These are phyloP conservation scores for Amanita thiersii DNA, from an alignment of 768 basidiomycete species.

Conservation along the genomic window DNA sequence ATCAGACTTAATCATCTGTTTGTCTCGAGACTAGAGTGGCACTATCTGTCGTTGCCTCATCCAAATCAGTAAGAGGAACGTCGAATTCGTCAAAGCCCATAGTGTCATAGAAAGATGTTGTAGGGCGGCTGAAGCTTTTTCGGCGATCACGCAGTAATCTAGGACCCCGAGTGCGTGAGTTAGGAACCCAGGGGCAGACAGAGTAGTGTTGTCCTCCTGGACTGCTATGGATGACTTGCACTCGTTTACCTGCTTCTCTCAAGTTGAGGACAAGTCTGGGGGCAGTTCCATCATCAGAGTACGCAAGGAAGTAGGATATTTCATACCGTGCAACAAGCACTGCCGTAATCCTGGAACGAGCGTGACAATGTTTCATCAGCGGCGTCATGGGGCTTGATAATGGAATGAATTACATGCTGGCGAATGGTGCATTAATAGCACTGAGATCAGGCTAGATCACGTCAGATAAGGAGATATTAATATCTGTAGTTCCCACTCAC, in stretches of 20 bases:
- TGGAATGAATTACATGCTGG: slow-evolving; percentile 3
- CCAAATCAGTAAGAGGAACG: no score
- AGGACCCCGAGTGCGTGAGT: no score
- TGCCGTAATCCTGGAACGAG: not conserved
- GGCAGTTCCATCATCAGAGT: not conserved
- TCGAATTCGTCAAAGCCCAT: no score
- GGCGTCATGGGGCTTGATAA: not conserved
- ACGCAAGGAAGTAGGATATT: not conserved
- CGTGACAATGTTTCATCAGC: no score
- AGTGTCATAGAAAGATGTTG: no score
- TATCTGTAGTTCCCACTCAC: no score
- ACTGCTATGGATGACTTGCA: not conserved
- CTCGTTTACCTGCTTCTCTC: not conserved
- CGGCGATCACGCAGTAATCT: no score
- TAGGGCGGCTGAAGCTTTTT: no score
- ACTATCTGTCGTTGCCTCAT: no score
- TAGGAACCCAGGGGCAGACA: not conserved
- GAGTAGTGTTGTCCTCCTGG: not conserved
- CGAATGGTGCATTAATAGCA: slow-evolving; percentile 4
- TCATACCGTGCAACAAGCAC: not conserved
- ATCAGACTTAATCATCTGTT: no score
- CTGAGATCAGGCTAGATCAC: not conserved
- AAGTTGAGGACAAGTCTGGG: not conserved
- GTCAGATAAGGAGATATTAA: not conserved
- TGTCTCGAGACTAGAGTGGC: no score